Evolutionary conservation across 108 stramenopile genomes (phyloP), one percentile per base, ranked within the genome.

Genomic region (Parietichytrium sp.): DNA sequence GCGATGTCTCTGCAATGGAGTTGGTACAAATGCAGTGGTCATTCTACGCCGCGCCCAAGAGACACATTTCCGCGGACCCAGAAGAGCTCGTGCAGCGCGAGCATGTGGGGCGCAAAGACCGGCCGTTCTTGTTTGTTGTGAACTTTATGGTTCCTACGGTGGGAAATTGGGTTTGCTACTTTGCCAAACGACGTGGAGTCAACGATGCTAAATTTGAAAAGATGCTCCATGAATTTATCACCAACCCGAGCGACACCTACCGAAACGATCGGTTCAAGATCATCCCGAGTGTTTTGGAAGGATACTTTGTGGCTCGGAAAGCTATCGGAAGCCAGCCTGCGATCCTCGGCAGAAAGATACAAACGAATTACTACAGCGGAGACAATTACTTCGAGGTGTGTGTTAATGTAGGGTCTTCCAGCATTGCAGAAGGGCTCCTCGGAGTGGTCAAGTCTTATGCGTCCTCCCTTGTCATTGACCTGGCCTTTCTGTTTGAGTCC

Each of bases 21-120:
- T 25, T 72, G 15, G 61, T 72, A 6, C 38, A 33, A 6, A 45
- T 33, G 15, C 61, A 72, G 20, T 72, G 61, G 61, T 72, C 61
- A n/a, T 72, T 72, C 25, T 72, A 72, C 33, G 38, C 29, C 61
- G 61, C n/a, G 13, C 38, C 61, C 20, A 72, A 72, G 61, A 47
- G 20, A 20, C 33, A 72, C 25, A 72, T 72, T 72, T 72, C 61
- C n/a, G 61, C 61, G 10, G 61, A 72, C 42, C 36, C 36, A 38
- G 61, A 72, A 10, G 61, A 72, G 61, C 42, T 72, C 13, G 20
- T 72, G 1, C 61, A 72, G 3, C 29, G 33, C 20, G 38, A 72
- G 61, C 61, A 72, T n/a, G 61, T 72, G 33, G 61, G 61, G 13
- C 61, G 61, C 42, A 72, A 72, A 42, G 61, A 72, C 20, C 61